Evolutionary conservation across 2,329 filamentous ascomycete genomes (phyloP).

Genomic region (Fusarium denticulatum): DNA sequence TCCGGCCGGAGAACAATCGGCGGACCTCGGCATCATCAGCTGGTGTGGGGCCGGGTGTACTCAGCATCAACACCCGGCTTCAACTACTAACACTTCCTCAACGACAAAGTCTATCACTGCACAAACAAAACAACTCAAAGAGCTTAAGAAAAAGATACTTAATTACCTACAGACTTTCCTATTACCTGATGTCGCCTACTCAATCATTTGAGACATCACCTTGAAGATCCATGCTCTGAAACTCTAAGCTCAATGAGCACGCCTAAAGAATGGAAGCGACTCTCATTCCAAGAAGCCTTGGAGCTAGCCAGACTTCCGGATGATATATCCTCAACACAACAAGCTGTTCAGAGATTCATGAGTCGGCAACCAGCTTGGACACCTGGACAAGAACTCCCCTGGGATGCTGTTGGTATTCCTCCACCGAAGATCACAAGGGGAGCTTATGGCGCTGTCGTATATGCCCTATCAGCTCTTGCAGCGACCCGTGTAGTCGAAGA

Average conservation of each 20-base stretch:
- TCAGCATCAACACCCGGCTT: background rate
- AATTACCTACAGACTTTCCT: too few species aligned
- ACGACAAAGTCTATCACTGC: background rate
- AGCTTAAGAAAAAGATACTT: too few species aligned
- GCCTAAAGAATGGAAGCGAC: conserved; percentile 36
- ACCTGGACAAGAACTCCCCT: conserved; percentile 46
- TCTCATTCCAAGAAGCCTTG: conserved; percentile 46
- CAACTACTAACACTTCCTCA: background rate
- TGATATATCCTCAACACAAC: background rate
- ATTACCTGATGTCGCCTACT: background rate
- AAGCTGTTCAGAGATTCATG: conserved; percentile 40
- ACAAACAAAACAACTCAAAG: background rate
- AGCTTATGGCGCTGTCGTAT: conserved; percentile 53
- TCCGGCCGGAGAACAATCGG: background rate
- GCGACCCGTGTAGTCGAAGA: conserved; percentile 48
- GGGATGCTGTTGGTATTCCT: conserved; percentile 34
- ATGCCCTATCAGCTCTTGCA: conserved; percentile 50
- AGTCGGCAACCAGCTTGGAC: conserved; percentile 49
- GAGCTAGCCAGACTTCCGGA: conserved; percentile 40
- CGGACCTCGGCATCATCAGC: conserved; percentile 30
- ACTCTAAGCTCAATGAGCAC: conserved; percentile 3
- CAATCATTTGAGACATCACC: background rate
- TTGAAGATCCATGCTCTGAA: background rate
- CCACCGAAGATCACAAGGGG: conserved; percentile 32
- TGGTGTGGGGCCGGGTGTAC: background rate